Conservation (phyloP, 2,329 filamentous ascomycete genomes). For the Colletotrichum tropicicola region DNA sequence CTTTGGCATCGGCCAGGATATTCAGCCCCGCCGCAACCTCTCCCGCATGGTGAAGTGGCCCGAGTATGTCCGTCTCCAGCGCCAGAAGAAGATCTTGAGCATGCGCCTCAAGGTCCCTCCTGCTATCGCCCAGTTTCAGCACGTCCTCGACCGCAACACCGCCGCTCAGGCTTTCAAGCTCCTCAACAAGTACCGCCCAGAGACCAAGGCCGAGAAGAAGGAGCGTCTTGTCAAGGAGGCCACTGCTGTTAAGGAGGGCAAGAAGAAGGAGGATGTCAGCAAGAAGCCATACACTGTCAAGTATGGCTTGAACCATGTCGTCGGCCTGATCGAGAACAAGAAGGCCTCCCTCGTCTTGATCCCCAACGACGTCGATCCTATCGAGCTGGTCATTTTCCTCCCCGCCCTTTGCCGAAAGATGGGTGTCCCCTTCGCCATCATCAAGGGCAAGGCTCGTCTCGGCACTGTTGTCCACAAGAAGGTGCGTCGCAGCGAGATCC, state of each 20-base stretch:
- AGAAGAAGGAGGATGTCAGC: conserved; percentile 99
- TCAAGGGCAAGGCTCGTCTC: conserved; percentile 99
- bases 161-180: conserved; percentile 98
- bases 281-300: conserved; percentile 99
- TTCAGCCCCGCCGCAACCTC: conserved; percentile 95
- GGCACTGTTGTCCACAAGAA: conserved; percentile 99
- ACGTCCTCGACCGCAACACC: conserved; percentile 95
- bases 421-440: conserved; percentile 98
- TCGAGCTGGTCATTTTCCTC: conserved; percentile 99
- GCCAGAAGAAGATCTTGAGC: conserved; percentile 94
- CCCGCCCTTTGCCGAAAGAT: conserved; percentile 99
- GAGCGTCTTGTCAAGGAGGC: conserved; percentile 98
- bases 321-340: conserved; percentile 98
- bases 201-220: conserved; percentile 99
- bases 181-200: conserved; percentile 99
- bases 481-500: conserved; percentile 55
- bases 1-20: conserved; percentile 99
- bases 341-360: conserved; percentile 98
- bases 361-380: conserved; percentile 99
- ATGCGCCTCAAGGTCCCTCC: conserved; percentile 98
- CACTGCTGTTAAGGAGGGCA: conserved; percentile 95
- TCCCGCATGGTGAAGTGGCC: conserved; percentile 99
- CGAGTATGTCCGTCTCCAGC: conserved; percentile 98
- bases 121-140: conserved; percentile 96
- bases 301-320: conserved; percentile 99